These are phyloP conservation scores for Suillus sp. DNA, from an alignment of 768 basidiomycete species.

Conservation along the genomic window DNA sequence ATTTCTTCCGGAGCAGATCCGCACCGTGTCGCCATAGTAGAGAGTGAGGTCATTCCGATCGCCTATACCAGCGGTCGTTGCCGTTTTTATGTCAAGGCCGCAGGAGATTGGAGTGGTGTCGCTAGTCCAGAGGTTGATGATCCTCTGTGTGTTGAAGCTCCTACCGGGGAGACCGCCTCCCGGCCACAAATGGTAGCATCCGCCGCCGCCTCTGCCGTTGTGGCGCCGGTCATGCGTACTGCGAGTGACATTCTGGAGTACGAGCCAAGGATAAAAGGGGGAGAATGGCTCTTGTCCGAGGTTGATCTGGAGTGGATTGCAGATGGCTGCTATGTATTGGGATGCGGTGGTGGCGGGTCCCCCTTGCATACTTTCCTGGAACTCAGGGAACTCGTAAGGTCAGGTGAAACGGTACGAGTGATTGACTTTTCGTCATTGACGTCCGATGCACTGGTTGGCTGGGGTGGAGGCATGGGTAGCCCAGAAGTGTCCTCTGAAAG, in stretches of 20 bases:
- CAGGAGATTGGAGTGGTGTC: conserved; percentile 48
- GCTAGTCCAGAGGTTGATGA: conserved; percentile 26
- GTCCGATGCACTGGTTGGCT: conserved; percentile 44
- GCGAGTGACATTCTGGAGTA: conserved; percentile 37
- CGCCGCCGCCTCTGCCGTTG: conserved; percentile 15
- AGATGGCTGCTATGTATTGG: conserved; percentile 63
- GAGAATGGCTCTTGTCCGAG: conserved; percentile 49
- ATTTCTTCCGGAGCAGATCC: conserved; percentile 48
- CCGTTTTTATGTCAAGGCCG: conserved; percentile 58
- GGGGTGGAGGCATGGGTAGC: conserved; percentile 47
- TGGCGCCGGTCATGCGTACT: conserved; percentile 20
- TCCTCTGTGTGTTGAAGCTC: not conserved
- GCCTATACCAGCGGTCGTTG: conserved; percentile 37
- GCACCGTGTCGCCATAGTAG: conserved; percentile 50
- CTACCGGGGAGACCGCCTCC: conserved; percentile 13
- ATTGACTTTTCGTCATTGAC: conserved; percentile 45
- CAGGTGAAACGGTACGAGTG: conserved; percentile 47
- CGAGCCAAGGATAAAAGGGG: conserved; percentile 38
- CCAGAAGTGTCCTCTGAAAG: conserved; percentile 42
- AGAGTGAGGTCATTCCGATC: conserved; percentile 54
- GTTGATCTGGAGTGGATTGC: conserved; percentile 59
- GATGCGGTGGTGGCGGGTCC: conserved; percentile 64
- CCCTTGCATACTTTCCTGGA: conserved; percentile 55
- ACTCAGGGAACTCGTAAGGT: conserved; percentile 52
- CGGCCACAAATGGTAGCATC: conserved; percentile 4